Percentiles rank a stretch among this genome's conserved stretches.
Conservation (phyloP, 768 basidiomycete species). For the Punctularia strigosozonata region DNA sequence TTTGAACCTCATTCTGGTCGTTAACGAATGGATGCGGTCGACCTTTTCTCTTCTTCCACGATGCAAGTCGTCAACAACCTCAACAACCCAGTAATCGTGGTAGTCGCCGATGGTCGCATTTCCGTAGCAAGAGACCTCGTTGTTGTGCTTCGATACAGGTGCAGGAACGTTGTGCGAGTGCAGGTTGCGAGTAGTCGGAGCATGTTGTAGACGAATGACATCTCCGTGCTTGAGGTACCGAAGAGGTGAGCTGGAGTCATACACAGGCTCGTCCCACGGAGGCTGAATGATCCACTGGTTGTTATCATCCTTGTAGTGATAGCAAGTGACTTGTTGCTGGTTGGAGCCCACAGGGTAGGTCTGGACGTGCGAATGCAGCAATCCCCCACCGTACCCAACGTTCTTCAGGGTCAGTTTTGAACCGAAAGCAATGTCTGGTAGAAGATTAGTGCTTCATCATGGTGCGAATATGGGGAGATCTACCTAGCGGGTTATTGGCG, state of each 20-base stretch:
- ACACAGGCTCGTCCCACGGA: constrained; percentile 61
- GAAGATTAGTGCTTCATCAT: neutral
- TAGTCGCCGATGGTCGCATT: constrained; percentile 80
- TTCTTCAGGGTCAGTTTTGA: constrained; percentile 92
- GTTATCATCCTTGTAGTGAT: constrained; percentile 98
- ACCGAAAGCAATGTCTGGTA: constrained; percentile 73
- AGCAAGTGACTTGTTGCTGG: constrained; percentile 97
- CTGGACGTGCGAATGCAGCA: constrained; percentile 95
- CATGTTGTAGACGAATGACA: constrained; percentile 71
- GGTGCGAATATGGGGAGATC: constrained; percentile 8
- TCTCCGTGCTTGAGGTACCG: constrained; percentile 68
- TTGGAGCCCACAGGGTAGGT: constrained; percentile 83
- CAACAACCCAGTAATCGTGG: constrained; percentile 87
- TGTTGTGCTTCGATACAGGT: constrained; percentile 78
- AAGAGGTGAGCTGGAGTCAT: constrained; percentile 57
- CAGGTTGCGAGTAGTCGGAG: constrained; percentile 75
- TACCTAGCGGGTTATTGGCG: constrained; percentile 77
- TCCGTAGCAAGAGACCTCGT: constrained; percentile 93
- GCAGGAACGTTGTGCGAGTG: constrained; percentile 88
- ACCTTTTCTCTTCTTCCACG: constrained; percentile 45
- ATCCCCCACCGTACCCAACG: constrained; percentile 94
- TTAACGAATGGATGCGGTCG: constrained; percentile 75
- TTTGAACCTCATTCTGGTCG: constrained; percentile 78
- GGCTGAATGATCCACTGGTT: constrained; percentile 84
- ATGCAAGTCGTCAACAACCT: constrained; percentile 85